Evolutionary conservation across 345 rosid genomes (phyloP).

Genomic region (Brassica napus): DNA sequence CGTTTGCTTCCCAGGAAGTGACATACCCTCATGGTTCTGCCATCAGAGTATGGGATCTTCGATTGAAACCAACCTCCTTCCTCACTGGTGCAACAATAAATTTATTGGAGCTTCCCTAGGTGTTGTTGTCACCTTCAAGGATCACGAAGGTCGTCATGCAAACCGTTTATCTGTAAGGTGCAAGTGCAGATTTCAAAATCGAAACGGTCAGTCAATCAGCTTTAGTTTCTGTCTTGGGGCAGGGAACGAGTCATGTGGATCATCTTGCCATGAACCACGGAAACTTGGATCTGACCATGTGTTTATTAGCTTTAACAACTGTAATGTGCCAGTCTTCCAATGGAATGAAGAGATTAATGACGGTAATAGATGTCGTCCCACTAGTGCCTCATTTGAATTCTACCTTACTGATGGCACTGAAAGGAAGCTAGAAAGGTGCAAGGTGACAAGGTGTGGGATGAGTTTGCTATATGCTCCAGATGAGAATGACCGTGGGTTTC

Average conservation of each 20-base stretch:
- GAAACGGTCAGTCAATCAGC: conserved; percentile 15
- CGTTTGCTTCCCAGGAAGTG: conserved; percentile 34
- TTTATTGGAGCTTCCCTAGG: conserved; percentile 30
- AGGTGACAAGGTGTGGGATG: conserved; percentile 38
- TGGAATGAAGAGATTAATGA: conserved; percentile 11
- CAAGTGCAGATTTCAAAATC: conserved; percentile 11
- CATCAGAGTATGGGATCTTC: conserved; percentile 33
- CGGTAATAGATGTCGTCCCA: conserved; percentile 19
- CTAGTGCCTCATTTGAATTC: conserved; percentile 23
- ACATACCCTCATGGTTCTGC: conserved; percentile 30
- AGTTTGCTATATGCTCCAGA: conserved; percentile 37
- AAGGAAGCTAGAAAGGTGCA: conserved; percentile 22
- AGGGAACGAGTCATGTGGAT: conserved; percentile 39
- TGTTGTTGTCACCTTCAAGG: conserved; percentile 30
- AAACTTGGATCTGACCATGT: conserved; percentile 35
- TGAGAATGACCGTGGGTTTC: conserved; percentile 28
- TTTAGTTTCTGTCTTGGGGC: conserved; percentile 31
- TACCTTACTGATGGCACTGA: conserved; percentile 29
- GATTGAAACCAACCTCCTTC: conserved; percentile 10
- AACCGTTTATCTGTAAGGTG: conserved; percentile 34
- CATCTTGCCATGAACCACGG: conserved; percentile 35
- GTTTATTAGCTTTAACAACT: conserved; percentile 36
- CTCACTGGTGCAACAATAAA: conserved; percentile 34
- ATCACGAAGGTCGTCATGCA: neutral
- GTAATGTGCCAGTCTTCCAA: conserved; percentile 9